Base-by-base conservation (phyloP, 1,139 yeast genomes). In the Pichia sp. region DNA sequence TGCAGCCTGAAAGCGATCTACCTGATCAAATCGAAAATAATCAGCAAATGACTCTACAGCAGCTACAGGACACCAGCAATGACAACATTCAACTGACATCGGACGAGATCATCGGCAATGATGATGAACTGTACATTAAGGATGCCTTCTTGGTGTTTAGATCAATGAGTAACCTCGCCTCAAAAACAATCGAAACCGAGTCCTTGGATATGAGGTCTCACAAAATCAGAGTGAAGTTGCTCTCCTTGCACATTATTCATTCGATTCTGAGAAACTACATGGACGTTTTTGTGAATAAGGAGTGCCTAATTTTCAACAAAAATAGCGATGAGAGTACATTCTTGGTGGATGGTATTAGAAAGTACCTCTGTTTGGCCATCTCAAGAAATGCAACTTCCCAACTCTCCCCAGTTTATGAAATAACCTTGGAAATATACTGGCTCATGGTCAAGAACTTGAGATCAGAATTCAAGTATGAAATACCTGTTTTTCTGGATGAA, bases 311-410 rank as follows among this genome's bases (percentile, higher is more conserved):
- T 52, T 73, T 78, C 48, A 80, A 87, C 8, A 71, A 80, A 24
- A 76, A 81, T 47, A 75, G 83, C 2, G 78, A 78, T 52, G 90
- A 86, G 50, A 76, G 75, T 50, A 82, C 87, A 0, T 72, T 85
- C 41, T 80, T 95, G 58, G 81, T 90, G 47, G 85, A 85, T 64
- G 90, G 97, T 0, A 81, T 90, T 38, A 84, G 93, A 67, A 96
- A 90, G 67, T 91, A 92, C 63, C 71, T 92, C 34, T 87, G 96
- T 65, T 77, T 90, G 50, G 79, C 93, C 3, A 76, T 95, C 54
- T 87, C 97, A 0, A 81, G 96, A 67, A 95, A 95, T 71, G 96
- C 98, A 0, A 95, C 97, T 0, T 89, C 96, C 34, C 87, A 93
- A 3, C 77, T 90, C 53, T 89, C 97, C 0, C 95, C 97, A 1